phyloP scores from a whole-genome alignment of 2,329 filamentous ascomycete genomes.

The Verticillium albo-atrum region DNA sequence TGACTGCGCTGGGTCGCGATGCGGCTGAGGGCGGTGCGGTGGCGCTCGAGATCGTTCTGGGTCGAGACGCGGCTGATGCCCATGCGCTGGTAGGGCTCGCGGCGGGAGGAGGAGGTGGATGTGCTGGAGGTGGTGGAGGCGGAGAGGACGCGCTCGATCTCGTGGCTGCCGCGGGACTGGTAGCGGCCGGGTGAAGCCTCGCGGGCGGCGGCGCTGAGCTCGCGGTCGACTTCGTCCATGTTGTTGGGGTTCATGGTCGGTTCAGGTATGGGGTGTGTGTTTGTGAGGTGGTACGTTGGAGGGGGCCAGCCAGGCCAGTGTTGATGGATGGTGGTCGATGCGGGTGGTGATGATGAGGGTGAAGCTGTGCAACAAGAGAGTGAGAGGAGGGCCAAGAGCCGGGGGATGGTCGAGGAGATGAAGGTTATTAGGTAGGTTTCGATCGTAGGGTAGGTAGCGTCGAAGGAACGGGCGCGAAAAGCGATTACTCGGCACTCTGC shows the following conservation, averaged over 20 bases:
- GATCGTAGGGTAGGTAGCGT: background rate
- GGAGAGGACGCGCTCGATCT: conserved; percentile 58
- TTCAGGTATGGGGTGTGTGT: background rate
- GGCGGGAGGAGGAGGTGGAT: conserved; percentile 37
- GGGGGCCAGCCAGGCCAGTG: background rate
- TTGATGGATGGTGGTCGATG: background rate
- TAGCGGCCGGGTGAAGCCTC: conserved; percentile 43
- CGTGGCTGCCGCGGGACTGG: conserved; percentile 38
- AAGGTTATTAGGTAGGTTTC: background rate
- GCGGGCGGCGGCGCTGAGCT: conserved; percentile 49
- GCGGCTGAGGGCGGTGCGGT: conserved; percentile 64
- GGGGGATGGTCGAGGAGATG: background rate
- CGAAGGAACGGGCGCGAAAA: background rate
- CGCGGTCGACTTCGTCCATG: conserved; percentile 50
- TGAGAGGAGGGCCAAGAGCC: background rate
- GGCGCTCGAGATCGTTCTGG: conserved; percentile 62
- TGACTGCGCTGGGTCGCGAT: conserved; percentile 69
- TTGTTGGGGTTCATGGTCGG: conserved; percentile 9
- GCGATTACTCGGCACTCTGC: background rate
- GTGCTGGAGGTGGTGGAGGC: conserved; percentile 46
- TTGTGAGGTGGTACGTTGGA: background rate
- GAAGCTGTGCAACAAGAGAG: too few species aligned
- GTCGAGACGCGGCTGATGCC: conserved; percentile 60
- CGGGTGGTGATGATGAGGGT: background rate
- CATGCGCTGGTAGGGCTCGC: conserved; percentile 28